Percentiles rank a stretch among this genome's conserved stretches.
Evolutionary conservation across 495 filamentous ascomycete genomes (phyloP).

Genomic region (Penicillium alfredii): DNA sequence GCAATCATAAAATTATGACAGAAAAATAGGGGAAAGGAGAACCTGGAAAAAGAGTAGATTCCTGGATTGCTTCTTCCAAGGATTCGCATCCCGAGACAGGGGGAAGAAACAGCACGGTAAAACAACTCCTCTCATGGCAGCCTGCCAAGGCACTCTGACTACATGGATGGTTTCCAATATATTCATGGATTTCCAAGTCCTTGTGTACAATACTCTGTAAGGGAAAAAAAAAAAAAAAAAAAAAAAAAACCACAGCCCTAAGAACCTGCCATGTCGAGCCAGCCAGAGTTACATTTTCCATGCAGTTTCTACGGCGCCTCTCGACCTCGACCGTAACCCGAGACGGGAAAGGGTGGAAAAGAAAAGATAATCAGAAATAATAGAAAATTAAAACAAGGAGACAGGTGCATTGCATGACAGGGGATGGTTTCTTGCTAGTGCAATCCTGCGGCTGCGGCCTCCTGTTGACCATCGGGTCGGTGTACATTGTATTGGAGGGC

Average conservation of each 20-base stretch:
- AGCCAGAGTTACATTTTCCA: constrained; percentile 34
- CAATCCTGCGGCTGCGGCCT: constrained; percentile 11
- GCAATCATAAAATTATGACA: neutral
- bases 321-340: constrained; percentile 8
- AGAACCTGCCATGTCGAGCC: constrained; percentile 1
- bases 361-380: no score
- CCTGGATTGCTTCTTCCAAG: constrained; percentile 7
- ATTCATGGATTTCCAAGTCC: no score
- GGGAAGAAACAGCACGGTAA: no score
- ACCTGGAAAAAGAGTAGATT: neutral
- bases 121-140: no score
- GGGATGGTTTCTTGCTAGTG: constrained; percentile 11
- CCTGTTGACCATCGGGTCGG: no score
- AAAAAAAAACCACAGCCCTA: neutral
- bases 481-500: no score
- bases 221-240: neutral
- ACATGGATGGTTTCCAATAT: no score
- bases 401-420: constrained; percentile 15
- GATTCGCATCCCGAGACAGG: constrained; percentile 20
- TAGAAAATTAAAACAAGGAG: no score
- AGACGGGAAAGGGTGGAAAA: neutral
- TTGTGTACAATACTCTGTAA: no score
- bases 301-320: constrained; percentile 43
- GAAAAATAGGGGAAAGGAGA: no score
- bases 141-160: no score